Evolutionary conservation across 768 basidiomycete species (phyloP), one percentile per base, ranked within the genome.

Genomic region (Chiua virens): DNA sequence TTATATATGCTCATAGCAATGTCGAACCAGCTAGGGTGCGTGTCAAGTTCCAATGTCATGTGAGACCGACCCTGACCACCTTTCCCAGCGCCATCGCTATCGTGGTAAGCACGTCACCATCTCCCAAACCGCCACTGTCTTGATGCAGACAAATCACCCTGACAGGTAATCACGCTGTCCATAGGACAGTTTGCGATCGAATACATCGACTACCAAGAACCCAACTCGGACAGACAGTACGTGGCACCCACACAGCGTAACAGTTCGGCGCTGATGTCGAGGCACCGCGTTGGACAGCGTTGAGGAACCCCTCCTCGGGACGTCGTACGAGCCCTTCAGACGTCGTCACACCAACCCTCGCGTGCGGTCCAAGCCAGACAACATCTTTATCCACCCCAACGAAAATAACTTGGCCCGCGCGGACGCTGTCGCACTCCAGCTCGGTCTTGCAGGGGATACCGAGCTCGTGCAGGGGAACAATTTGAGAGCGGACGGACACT

Each of bases 1-100:
- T 68, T 79, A 53, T 89, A 88, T 60, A 88, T 89, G 86, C 75
- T 89, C 15, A 72, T 85, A 45, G 78, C 82, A 22, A 88, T 88
- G 85, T 81, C 86, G 20, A 80, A 85, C 55, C 79, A 87, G 48
- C 49, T 81, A n/a, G 79, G 83, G 87, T 87, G 61, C 66, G 85
- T 75, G 18, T 35, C 32, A 34, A 13, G 14, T 40, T 37, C 34
- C 34, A 9, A 20, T 17, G 4, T 44, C 22, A 5, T 38, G 20
- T 23, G 25, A 45, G n/a, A 5, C 34, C 7, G 42, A 46, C 21
- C 47, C 4, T 63, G 55, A 65, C 40, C 8, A 15, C 2, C 23
- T 11, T 34, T 40, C 34, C n/a, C 25, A 67, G 65, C 47, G 63
- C 56, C 8, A 67, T 67, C 34, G 57, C 56, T 32, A 22, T 59